Conservation (phyloP, 441 rosid genomes). For the Dalechampia spathulata region DNA sequence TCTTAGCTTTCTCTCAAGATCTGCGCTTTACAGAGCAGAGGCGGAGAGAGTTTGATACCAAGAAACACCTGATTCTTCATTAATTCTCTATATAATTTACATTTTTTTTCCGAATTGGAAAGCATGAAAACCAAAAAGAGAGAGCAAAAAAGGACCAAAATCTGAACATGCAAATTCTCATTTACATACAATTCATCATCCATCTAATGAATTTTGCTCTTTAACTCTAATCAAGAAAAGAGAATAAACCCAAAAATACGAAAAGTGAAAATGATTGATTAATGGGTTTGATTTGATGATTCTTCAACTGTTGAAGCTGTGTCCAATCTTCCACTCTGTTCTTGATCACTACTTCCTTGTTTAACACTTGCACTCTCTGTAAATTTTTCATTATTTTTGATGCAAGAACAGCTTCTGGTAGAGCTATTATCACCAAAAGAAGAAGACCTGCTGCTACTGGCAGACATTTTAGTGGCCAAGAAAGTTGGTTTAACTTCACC, state of each 20-base stretch:
- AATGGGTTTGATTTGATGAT: slow-evolving; percentile 20
- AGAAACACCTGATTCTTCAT: slow-evolving; percentile 24
- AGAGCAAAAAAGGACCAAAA: background rate
- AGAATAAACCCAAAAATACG: background rate
- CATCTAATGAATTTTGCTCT: background rate
- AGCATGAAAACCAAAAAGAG: background rate
- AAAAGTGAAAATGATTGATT: background rate
- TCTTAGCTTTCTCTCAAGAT: too few relatives aligned
- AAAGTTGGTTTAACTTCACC: slow-evolving; percentile 72
- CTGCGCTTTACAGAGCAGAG: too few relatives aligned
- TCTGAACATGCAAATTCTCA: slow-evolving; percentile 12
- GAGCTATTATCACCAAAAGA: slow-evolving; percentile 32
- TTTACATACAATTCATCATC: slow-evolving; percentile 14
- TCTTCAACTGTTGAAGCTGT: background rate
- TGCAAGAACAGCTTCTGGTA: slow-evolving; percentile 33
- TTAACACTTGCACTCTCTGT: slow-evolving; percentile 4
- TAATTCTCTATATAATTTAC: slow-evolving; percentile 35
- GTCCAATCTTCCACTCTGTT: slow-evolving; percentile 15
- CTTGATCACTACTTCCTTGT: slow-evolving; percentile 18
- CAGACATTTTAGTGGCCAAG: slow-evolving; percentile 64
- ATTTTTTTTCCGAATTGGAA: slow-evolving; percentile 23
- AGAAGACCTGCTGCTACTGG: slow-evolving; percentile 36
- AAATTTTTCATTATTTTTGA: slow-evolving; percentile 27
- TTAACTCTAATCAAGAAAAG: background rate
- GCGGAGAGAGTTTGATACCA: too few relatives aligned